Evolutionary conservation across 2,329 filamentous ascomycete genomes (phyloP).

Genomic region (Thelonectria rubi): DNA sequence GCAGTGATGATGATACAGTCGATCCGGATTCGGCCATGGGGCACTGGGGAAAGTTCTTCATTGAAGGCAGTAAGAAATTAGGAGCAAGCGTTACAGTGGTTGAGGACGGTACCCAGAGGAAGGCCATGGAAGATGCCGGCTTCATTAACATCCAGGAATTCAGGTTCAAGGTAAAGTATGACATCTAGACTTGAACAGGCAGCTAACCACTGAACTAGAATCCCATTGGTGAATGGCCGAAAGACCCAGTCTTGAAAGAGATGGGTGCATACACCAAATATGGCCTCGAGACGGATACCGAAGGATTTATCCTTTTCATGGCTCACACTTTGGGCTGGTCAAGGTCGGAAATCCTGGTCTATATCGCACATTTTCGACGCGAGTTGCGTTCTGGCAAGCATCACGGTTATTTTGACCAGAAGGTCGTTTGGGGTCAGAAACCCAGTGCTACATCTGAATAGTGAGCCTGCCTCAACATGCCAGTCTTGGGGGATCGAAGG

Average conservation of each 20-base stretch:
- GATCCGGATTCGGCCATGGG: constrained; percentile 38
- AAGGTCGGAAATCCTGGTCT: constrained; percentile 46
- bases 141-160: constrained; percentile 40
- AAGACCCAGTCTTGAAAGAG: constrained; percentile 25
- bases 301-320: constrained; percentile 49
- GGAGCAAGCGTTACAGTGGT: constrained; percentile 42
- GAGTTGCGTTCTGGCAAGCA: constrained; percentile 42
- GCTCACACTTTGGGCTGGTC: constrained; percentile 49
- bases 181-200: background rate
- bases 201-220: constrained; percentile 17
- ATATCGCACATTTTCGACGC: constrained; percentile 46
- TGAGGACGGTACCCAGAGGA: constrained; percentile 34
- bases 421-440: constrained; percentile 50
- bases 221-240: constrained; percentile 33
- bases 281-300: constrained; percentile 48
- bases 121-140: constrained; percentile 33
- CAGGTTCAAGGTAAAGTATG: constrained; percentile 28
- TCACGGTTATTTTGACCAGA: constrained; percentile 45
- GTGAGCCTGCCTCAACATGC: background rate
- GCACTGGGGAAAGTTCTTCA: constrained; percentile 43
- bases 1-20: constrained; percentile 45
- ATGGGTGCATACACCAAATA: constrained; percentile 43
- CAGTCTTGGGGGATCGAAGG: no score
- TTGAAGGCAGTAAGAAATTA: constrained; percentile 44
- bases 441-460: constrained; percentile 4